A percentile compares a stretch with the other conserved stretches of the same genome.
phyloP scores from a whole-genome alignment of 1,139 yeast species.

The Hemisphaericaspora lyxosophila region DNA sequence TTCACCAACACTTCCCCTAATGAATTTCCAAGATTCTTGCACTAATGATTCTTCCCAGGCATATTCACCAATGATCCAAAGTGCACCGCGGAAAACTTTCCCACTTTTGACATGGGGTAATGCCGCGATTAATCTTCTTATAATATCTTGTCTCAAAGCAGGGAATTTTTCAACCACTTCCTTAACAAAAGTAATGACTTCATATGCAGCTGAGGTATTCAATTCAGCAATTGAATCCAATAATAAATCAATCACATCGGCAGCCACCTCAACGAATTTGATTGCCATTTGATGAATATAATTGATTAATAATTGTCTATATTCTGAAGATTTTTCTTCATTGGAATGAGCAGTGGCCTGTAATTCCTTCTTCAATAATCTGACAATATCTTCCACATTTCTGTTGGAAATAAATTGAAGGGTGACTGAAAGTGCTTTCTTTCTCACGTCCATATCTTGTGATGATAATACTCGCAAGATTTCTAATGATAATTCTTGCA shows the following conservation, averaged over 20 bases:
- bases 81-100: conserved; percentile 87
- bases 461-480: conserved; percentile 80
- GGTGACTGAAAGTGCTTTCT: conserved; percentile 81
- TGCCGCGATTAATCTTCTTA: conserved; percentile 62
- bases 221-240: conserved; percentile 85
- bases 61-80: conserved; percentile 97
- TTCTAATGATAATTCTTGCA: conserved; percentile 84
- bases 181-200: conserved; percentile 83
- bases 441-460: conserved; percentile 89
- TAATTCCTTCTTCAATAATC: conserved; percentile 87
- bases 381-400: conserved; percentile 92
- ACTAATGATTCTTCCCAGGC: conserved; percentile 70
- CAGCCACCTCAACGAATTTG: conserved; percentile 86
- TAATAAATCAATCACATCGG: conserved; percentile 83
- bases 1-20: conserved; percentile 84
- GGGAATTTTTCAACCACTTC: conserved; percentile 95
- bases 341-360: conserved; percentile 66
- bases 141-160: conserved; percentile 64
- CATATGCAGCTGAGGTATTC: conserved; percentile 83
- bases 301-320: conserved; percentile 83
- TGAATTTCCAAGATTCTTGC: conserved; percentile 82
- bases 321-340: conserved; percentile 79
- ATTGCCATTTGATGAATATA: conserved; percentile 91
- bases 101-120: conserved; percentile 77
- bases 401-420: conserved; percentile 78